Evolutionary conservation across 257 asterid species (phyloP).

Genomic region (Cordia subcordata): DNA sequence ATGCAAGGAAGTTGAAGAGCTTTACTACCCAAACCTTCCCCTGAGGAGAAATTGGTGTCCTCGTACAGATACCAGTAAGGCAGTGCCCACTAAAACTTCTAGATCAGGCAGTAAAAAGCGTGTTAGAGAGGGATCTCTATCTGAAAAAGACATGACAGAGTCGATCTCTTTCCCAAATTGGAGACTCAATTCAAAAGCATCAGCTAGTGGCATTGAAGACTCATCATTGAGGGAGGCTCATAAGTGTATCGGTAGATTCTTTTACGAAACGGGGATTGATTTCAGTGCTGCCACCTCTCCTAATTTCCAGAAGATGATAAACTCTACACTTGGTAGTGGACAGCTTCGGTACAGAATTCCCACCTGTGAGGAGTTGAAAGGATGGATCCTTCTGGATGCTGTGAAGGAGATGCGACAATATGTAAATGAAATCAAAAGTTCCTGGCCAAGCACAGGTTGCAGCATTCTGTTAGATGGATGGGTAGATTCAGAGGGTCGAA

Average conservation of each 20-base stretch:
- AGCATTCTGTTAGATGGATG: conserved; percentile 63
- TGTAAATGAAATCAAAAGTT: conserved; percentile 20
- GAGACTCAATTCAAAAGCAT: conserved; percentile 1
- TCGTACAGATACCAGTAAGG: conserved; percentile 2
- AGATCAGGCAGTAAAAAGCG: conserved; percentile 14
- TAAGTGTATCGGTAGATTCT: conserved; percentile 34
- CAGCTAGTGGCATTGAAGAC: conserved; percentile 4
- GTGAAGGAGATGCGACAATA: conserved; percentile 29
- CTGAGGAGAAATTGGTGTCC: conserved; percentile 18
- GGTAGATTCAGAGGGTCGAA: conserved; percentile 30
- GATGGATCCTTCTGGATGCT: conserved; percentile 44
- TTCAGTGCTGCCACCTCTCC: conserved; percentile 25
- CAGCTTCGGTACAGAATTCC: conserved; percentile 26
- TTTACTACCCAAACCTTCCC: conserved; percentile 17
- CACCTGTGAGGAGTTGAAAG: conserved; percentile 39
- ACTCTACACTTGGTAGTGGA: conserved; percentile 13
- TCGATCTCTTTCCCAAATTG: not conserved
- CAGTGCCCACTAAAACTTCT: conserved; percentile 7
- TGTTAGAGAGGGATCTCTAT: not conserved
- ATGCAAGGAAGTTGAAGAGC: conserved; percentile 13
- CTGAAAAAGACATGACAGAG: conserved; percentile 4
- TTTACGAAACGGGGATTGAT: conserved; percentile 43
- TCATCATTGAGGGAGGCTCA: conserved; percentile 16
- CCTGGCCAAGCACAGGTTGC: conserved; percentile 55
- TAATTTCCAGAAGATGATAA: conserved; percentile 39